Conservation (phyloP, 163 green algal genomes). For the Trebouxiophyceae sp. region DNA sequence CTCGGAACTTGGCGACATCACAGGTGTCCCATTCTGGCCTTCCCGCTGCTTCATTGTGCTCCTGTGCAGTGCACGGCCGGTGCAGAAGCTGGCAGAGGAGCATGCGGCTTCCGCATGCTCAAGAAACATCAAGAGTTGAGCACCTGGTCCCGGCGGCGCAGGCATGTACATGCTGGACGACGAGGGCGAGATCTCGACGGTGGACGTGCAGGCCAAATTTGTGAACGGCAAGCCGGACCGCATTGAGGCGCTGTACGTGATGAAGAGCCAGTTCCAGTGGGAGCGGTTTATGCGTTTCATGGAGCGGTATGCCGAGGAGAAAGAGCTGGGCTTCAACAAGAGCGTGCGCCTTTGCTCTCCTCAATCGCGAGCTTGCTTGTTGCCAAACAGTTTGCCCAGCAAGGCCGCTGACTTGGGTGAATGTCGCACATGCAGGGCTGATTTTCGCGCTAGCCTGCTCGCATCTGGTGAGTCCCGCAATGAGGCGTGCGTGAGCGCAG, state of each 20-base stretch:
- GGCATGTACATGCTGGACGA: constrained; percentile 94
- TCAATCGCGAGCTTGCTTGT: too few species aligned
- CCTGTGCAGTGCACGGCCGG: too few species aligned
- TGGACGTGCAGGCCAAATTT: constrained; percentile 95
- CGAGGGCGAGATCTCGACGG: constrained; percentile 78
- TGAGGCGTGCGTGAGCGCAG: too few species aligned
- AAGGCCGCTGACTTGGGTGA: too few species aligned
- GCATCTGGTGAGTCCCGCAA: too few species aligned
- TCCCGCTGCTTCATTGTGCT: too few species aligned
- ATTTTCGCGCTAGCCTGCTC: too few species aligned
- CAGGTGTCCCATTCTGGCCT: too few species aligned
- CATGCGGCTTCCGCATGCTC: not conserved
- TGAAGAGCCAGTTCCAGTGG: constrained; percentile 65
- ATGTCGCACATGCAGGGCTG: too few species aligned
- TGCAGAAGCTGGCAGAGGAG: not conserved
- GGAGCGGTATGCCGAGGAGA: constrained; percentile 86
- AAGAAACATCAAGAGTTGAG: too few species aligned
- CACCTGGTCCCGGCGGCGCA: not conserved
- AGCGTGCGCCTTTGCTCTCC: too few species aligned
- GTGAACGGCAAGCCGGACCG: constrained; percentile 86
- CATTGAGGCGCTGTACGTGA: constrained; percentile 55
- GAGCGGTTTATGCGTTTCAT: constrained; percentile 94
- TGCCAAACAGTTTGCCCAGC: too few species aligned
- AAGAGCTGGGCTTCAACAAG: constrained; percentile 79
- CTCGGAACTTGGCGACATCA: constrained; percentile 89